These are phyloP conservation scores for Przewalskia tangutica DNA, from an alignment of 257 asterid genomes.

Conservation along the genomic window DNA sequence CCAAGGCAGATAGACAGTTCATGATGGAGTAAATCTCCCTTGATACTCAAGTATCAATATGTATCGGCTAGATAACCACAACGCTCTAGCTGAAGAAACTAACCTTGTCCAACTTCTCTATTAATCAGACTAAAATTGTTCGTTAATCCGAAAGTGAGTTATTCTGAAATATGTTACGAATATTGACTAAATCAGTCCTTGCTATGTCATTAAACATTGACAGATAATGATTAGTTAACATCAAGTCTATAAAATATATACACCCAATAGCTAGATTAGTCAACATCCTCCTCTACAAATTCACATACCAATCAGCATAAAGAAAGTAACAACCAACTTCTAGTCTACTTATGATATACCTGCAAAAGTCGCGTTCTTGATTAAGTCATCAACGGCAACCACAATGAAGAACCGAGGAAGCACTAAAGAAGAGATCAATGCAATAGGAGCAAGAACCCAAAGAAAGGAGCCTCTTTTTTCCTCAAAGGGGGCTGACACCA, in stretches of 20 bases:
- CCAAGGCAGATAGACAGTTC: not conserved
- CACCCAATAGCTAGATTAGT: not conserved
- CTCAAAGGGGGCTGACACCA: constrained; percentile 60
- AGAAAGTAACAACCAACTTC: not conserved
- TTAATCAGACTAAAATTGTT: not conserved
- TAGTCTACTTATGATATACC: constrained; percentile 30
- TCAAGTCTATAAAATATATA: too few species aligned
- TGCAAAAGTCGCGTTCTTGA: constrained; percentile 50
- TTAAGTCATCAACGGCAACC: constrained; percentile 42
- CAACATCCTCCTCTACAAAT: not conserved
- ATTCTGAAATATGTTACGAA: not conserved
- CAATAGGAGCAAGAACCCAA: constrained; percentile 84
- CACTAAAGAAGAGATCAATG: constrained; percentile 52
- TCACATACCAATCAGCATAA: not conserved
- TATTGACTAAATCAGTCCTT: not conserved
- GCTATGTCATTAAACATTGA: not conserved
- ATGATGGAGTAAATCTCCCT: too few species aligned
- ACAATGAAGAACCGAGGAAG: constrained; percentile 56
- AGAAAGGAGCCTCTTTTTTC: constrained; percentile 51
- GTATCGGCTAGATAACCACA: not conserved
- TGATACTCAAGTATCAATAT: not conserved
- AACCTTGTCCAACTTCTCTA: not conserved
- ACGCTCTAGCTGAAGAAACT: not conserved
- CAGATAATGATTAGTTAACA: not conserved
- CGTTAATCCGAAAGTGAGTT: not conserved